Base-by-base conservation (phyloP, 768 basidiomycete species). In the Royoungia palumana region DNA sequence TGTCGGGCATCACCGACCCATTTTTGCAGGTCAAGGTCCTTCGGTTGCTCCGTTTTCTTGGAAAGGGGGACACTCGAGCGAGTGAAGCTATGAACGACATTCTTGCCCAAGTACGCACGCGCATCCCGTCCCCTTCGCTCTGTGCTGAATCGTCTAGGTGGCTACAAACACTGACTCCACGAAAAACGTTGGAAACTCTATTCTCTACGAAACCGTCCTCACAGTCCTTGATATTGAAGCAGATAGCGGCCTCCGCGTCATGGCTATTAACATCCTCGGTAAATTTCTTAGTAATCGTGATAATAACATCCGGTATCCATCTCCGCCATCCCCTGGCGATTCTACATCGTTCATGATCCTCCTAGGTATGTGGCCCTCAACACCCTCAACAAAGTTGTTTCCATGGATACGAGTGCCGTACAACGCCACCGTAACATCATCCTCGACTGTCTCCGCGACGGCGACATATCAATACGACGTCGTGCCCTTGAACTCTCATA, bases 51-150 rank as follows among this genome's bases (percentile, higher is more conserved):
- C 82, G 94, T 27, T 60, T 96, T n/a, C 81, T 98, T 21, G 96
- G 95, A 8, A 83, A 74, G 59, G 87, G 85, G 0, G 91, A 96
- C 60, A 79, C 74, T 43, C 81, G 84, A 61, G 91, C 94, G 6
- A 94, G 91, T 59, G 95, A 98, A 62, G 80, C 83, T 9, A 98
- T 99, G 95, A 98, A 98, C 64, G 96, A 99, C 69, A 95, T 99
- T 53, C 71, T 98, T 42, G 95, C 95, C 8, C 95, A 96, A 77
- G 90, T 87, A 57, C 47, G 72, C 50, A 19, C 12, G 41, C 11
- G 13, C 25, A 41, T 27, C 11, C 10, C 2, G 17, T 32, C 22
- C 7, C 22, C 17, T 9, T 35, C 39, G 0, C 13, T 36, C 6
- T 19, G 22, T 54, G 38, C 56, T 54, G 38, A 49, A 39, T 12